Percentiles rank a stretch among this genome's conserved stretches.
phyloP scores from a whole-genome alignment of 306 rosid species.

The cucumber (Cucumis sativus) region DNA sequence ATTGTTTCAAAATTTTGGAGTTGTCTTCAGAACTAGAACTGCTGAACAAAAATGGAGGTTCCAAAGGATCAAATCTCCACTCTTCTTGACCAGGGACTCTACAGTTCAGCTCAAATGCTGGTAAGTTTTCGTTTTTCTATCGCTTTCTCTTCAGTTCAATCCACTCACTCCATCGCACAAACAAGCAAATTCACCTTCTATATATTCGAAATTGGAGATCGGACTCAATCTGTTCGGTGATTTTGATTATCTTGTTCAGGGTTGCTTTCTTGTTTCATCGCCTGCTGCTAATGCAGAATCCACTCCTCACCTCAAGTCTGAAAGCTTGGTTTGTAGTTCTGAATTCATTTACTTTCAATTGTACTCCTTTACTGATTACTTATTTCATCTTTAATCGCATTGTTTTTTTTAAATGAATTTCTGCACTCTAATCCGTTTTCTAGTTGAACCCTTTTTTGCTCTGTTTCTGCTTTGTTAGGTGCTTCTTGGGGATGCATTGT shows the following conservation, averaged over 20 bases:
- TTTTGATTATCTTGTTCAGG: conserved; percentile 22
- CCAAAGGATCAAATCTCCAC: conserved; percentile 83
- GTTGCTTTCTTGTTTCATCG: conserved; percentile 93
- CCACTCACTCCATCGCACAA: background rate
- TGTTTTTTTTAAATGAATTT: background rate
- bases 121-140: conserved; percentile 20
- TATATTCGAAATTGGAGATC: background rate
- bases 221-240: background rate
- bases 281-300: conserved; percentile 75
- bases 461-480: conserved; percentile 26
- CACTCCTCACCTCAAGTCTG: conserved; percentile 66
- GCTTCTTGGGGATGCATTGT: conserved; percentile 70
- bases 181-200: background rate
- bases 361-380: background rate
- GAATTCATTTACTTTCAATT: background rate
- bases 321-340: conserved; percentile 55
- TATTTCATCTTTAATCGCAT: background rate
- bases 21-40: background rate
- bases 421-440: background rate
- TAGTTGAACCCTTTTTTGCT: background rate
- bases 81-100: conserved; percentile 84
- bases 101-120: conserved; percentile 90
- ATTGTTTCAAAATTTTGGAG: conserved; percentile 4
- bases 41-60: conserved; percentile 50
- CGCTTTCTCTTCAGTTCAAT: background rate